Conservation (phyloP, 2,329 filamentous ascomycete genomes). For the Colletotrichum costaricense region DNA sequence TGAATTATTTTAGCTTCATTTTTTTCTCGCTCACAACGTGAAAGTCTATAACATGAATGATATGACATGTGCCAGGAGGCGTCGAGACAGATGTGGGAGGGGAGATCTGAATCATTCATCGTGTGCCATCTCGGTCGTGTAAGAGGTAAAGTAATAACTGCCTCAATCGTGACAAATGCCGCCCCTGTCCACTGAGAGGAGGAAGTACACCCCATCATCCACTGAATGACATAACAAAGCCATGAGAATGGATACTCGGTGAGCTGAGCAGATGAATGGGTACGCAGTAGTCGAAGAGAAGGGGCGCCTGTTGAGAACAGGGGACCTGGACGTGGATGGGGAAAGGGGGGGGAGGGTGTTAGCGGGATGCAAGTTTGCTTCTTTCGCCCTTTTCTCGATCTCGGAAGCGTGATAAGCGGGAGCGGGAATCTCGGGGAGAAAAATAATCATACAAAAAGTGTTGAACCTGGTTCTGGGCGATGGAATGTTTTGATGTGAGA, state of each 20-base stretch:
- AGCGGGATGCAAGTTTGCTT: background rate
- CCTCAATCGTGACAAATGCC: background rate
- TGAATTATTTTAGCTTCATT: background rate
- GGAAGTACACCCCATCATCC: too few relatives aligned
- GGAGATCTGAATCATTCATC: background rate
- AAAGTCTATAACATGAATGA: too few relatives aligned
- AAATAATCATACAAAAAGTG: too few relatives aligned
- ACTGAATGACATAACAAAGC: background rate
- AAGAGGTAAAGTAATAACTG: background rate
- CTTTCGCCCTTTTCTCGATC: background rate
- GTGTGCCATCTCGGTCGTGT: background rate
- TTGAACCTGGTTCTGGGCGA: too few relatives aligned
- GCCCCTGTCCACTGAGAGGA: too few relatives aligned
- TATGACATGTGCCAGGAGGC: background rate
- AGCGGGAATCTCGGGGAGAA: conserved; percentile 8
- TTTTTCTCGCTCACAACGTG: background rate
- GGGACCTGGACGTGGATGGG: too few relatives aligned
- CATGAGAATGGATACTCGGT: background rate
- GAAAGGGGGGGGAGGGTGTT: too few relatives aligned
- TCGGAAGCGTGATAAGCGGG: conserved; percentile 4
- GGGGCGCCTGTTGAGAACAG: too few relatives aligned
- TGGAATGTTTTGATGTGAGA: background rate
- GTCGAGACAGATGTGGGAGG: background rate
- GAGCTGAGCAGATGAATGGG: background rate
- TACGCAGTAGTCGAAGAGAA: background rate